Evolutionary conservation across 306 rosid species (phyloP), one percentile per base, ranked within the genome.

Genomic region (Trifolium repens): DNA sequence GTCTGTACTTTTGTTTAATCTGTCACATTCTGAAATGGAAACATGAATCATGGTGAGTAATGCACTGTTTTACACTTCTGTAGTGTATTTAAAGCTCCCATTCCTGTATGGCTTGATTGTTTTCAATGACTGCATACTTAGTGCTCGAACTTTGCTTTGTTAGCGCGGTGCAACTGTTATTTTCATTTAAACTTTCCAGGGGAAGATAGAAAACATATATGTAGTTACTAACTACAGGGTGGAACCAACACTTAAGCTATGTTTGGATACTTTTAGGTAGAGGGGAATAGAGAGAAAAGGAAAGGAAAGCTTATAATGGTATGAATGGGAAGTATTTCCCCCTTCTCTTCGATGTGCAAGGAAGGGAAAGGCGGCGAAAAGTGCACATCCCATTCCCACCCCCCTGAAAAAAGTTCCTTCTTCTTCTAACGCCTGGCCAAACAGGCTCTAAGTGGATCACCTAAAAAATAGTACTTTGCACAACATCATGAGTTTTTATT

Each of bases 11-110:
- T 61, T 34, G 40, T 79, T 32, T 53, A 75, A 58, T 73, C 59
- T 72, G 59, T 77, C 54, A 30, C 64, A 14, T 40, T 79, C 16
- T 75, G 54, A 37, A 40, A 26, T 39, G 44, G 30, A 72, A 76
- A 61, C 46, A 74, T 79, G 58, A 39, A 52, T 69, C 27, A 54
- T 22, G 77, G 42, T 22, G 57, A 42, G 80, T 76, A 17, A 69
- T 68, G 42, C 43, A 52, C 32, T 40, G 32, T 22, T 53, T 62
- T 62, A 76, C 66, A 44, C 63, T 61, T 64, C 9, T 54, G 19
- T 79, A 50, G 52, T 46, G 52, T 46, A 13, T 4, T 46, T 50
- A 61, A 39, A 49, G 15, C 14, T 64, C 16, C 46, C 65, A 40
- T 40, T 69, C 22, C 12, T 40, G 0, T 7, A 15, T 17, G 59